Evolutionary conservation across 129 eudicot species (phyloP).

Genomic region (Flaveria bidentis): DNA sequence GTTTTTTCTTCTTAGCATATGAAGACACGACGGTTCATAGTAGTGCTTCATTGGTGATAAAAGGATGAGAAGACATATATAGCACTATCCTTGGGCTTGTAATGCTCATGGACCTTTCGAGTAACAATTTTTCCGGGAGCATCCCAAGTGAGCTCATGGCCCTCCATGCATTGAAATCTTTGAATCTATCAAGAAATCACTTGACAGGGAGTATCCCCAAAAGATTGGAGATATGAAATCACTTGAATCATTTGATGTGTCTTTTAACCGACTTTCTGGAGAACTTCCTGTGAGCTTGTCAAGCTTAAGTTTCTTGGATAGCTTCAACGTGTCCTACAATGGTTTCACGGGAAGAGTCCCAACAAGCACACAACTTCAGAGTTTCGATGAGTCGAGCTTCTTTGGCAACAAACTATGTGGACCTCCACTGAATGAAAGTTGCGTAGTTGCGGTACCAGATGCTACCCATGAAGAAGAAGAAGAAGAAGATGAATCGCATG

Average conservation of each 20-base stretch:
- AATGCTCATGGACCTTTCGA: slow-evolving; percentile 26
- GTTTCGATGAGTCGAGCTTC: slow-evolving; percentile 4
- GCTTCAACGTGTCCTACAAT: not conserved
- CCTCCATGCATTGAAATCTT: not conserved
- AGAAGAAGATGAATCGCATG: not conserved
- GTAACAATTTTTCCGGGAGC: not conserved
- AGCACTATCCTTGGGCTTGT: not conserved
- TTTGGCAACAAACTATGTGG: slow-evolving; percentile 10
- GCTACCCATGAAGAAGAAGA: not conserved
- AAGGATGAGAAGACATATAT: slow-evolving; percentile 27
- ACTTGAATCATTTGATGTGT: slow-evolving; percentile 40
- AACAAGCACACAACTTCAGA: slow-evolving; percentile 12
- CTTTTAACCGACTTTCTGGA: slow-evolving; percentile 31
- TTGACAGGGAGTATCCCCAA: slow-evolving; percentile 40
- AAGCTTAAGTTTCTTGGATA: slow-evolving; percentile 4
- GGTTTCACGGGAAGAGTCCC: not conserved
- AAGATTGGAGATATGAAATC: slow-evolving; percentile 38
- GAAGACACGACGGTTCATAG: not conserved
- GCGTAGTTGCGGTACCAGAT: not conserved
- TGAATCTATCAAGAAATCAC: slow-evolving; percentile 42
- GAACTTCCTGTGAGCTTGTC: slow-evolving; percentile 36
- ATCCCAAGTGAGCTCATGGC: slow-evolving; percentile 29
- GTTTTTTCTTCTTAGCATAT: no score
- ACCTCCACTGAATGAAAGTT: not conserved
- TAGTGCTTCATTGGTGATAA: slow-evolving; percentile 21